A percentile compares a stretch with the other conserved stretches of the same genome.
These are phyloP conservation scores for Aspergillus campestris DNA, from an alignment of 495 filamentous ascomycete genomes.

Conservation along the genomic window DNA sequence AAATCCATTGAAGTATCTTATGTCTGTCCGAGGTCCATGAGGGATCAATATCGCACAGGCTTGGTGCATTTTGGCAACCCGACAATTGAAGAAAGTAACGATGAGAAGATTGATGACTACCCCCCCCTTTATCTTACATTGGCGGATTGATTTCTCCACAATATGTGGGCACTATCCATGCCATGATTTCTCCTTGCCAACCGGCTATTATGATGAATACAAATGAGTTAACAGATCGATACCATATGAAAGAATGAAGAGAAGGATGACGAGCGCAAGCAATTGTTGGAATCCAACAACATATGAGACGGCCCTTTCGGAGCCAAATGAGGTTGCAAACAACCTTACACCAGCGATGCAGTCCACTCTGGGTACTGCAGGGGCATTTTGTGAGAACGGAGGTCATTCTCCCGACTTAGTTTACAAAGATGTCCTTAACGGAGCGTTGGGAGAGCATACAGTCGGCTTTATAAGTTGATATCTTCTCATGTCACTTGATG, in stretches of 20 bases:
- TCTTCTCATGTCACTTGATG: slow-evolving; percentile 19
- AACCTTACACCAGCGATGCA: slow-evolving; percentile 52
- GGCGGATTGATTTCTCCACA: slow-evolving; percentile 5
- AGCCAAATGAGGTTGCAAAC: not conserved
- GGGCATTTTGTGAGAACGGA: slow-evolving; percentile 45
- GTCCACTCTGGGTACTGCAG: slow-evolving; percentile 58
- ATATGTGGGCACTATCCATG: slow-evolving; percentile 1
- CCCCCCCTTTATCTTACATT: not conserved
- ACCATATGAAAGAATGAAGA: too few relatives aligned
- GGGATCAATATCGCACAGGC: not conserved
- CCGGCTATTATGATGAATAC: too few relatives aligned
- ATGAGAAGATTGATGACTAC: slow-evolving; percentile 14
- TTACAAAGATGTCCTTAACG: slow-evolving; percentile 53
- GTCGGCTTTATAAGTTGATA: slow-evolving; percentile 14
- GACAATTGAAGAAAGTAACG: slow-evolving; percentile 17
- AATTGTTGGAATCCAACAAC: not conserved
- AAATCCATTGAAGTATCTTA: slow-evolving; percentile 4
- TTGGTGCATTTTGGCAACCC: slow-evolving; percentile 10
- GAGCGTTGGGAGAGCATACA: slow-evolving; percentile 65
- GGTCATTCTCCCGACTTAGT: slow-evolving; percentile 22
- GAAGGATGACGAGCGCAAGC: too few relatives aligned
- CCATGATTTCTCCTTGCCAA: not conserved
- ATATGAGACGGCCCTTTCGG: not conserved
- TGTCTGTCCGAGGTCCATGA: not conserved
- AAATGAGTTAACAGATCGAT: too few relatives aligned